phyloP scores from a whole-genome alignment of 768 basidiomycete genomes.

The Russula vinacea region DNA sequence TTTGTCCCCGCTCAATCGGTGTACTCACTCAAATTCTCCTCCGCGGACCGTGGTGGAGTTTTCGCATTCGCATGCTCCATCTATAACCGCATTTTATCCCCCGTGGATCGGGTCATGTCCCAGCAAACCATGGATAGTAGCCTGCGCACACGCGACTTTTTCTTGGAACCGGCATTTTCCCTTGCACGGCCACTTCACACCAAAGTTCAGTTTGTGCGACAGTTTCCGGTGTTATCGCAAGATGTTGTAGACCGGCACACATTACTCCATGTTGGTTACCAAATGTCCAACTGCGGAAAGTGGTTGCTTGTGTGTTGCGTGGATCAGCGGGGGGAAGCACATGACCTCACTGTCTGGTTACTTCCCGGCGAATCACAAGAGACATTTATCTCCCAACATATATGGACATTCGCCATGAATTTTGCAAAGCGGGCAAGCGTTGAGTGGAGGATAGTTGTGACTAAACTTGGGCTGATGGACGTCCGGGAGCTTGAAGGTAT shows the following conservation, averaged over 20 bases:
- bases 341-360: slow-evolving; percentile 66
- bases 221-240: slow-evolving; percentile 42
- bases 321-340: slow-evolving; percentile 75
- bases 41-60: slow-evolving; percentile 42
- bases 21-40: slow-evolving; percentile 46
- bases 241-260: slow-evolving; percentile 58
- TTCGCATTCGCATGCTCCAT: slow-evolving; percentile 57
- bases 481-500: slow-evolving; percentile 63
- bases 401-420: slow-evolving; percentile 68
- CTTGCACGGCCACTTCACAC: slow-evolving; percentile 48
- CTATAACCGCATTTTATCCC: slow-evolving; percentile 66
- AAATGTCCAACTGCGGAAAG: slow-evolving; percentile 59
- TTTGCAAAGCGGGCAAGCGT: slow-evolving; percentile 63
- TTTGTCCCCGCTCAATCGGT: slow-evolving; percentile 68
- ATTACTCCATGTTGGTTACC: slow-evolving; percentile 76
- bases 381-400: slow-evolving; percentile 50
- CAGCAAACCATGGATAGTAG: slow-evolving; percentile 45
- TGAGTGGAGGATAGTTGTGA: slow-evolving; percentile 77
- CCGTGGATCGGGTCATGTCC: slow-evolving; percentile 60
- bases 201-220: slow-evolving; percentile 40
- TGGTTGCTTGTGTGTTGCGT: slow-evolving; percentile 76
- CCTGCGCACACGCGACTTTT: slow-evolving; percentile 45
- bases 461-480: slow-evolving; percentile 62
- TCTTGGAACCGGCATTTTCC: slow-evolving; percentile 65
- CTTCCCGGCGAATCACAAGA: slow-evolving; percentile 51